These are phyloP conservation scores for Metarhizium brunneum DNA, from an alignment of 2,329 filamentous ascomycete species.

Conservation along the genomic window DNA sequence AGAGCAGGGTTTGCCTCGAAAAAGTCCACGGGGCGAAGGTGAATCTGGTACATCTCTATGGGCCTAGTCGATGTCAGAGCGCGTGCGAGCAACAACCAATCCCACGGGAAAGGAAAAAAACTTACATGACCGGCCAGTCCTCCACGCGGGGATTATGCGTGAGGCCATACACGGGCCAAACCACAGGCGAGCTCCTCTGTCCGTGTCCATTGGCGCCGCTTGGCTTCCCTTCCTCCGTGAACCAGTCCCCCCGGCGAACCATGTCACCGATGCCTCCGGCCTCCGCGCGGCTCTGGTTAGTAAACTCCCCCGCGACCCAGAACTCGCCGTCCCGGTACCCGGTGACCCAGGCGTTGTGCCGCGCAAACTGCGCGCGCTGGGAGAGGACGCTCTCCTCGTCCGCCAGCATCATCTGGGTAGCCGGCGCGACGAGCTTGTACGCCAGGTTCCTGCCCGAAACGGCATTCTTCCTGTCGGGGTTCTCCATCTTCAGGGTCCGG, in stretches of 20 bases:
- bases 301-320: constrained; percentile 41
- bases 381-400: constrained; percentile 33
- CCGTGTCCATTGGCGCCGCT: constrained; percentile 8
- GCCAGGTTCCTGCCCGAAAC: constrained; percentile 39
- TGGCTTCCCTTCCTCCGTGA: constrained; percentile 21
- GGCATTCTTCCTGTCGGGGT: constrained; percentile 32
- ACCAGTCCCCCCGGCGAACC: constrained; percentile 37
- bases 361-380: constrained; percentile 33
- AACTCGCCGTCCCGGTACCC: constrained; percentile 39
- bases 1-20: constrained; percentile 37
- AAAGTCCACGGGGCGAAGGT: constrained; percentile 32
- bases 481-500: constrained; percentile 39
- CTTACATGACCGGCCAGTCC: constrained; percentile 32
- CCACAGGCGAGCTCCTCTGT: constrained; percentile 22
- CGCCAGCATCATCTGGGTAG: constrained; percentile 38
- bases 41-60: constrained; percentile 37
- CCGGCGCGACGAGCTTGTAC: constrained; percentile 37
- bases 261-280: constrained; percentile 36
- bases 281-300: constrained; percentile 36
- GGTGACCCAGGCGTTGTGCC: constrained; percentile 39
- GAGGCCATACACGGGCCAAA: constrained; percentile 45
- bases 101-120: constrained; percentile 3
- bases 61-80: constrained; percentile 24
- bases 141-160: constrained; percentile 35
- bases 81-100: neutral